Evolutionary conservation across 108 stramenopile genomes (phyloP).

Genomic region (Conticribra weissflogii): DNA sequence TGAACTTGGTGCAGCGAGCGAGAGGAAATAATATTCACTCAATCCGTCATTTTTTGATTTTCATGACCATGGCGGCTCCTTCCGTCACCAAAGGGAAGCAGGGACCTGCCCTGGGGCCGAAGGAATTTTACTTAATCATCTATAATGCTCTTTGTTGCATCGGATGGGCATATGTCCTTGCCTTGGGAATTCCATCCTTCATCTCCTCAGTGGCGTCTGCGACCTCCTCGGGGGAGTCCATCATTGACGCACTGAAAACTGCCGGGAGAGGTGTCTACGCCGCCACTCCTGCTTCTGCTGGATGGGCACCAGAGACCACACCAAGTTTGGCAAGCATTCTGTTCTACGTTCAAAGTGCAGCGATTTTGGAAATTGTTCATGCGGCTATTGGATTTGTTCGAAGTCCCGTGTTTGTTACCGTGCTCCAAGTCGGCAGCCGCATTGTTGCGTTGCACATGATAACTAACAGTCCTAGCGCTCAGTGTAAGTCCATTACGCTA

Average conservation of each 20-base stretch:
- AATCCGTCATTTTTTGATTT: no score
- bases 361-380: slow-evolving; percentile 91
- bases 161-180: slow-evolving; percentile 87
- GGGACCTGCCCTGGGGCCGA: slow-evolving; percentile 22
- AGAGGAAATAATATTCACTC: no score
- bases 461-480: slow-evolving; percentile 66
- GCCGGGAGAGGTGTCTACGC: slow-evolving; percentile 34
- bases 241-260: slow-evolving; percentile 10
- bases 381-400: slow-evolving; percentile 90
- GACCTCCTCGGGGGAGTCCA: slow-evolving; percentile 4
- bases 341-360: slow-evolving; percentile 73
- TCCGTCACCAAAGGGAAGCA: neutral
- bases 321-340: slow-evolving; percentile 49
- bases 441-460: slow-evolving; percentile 83
- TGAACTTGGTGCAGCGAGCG: no score
- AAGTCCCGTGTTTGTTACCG: slow-evolving; percentile 88
- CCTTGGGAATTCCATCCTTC: slow-evolving; percentile 57
- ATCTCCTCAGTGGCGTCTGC: slow-evolving; percentile 20
- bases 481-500: no score
- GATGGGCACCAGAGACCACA: slow-evolving; percentile 33
- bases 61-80: neutral
- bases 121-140: slow-evolving; percentile 81
- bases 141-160: slow-evolving; percentile 89
- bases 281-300: slow-evolving; percentile 52
- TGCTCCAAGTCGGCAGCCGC: slow-evolving; percentile 92